Percentiles rank a stretch among this genome's conserved stretches.
These are phyloP conservation scores for Apiotrichum siamense DNA, from an alignment of 1,284 basidiomycete genomes.

Conservation along the genomic window DNA sequence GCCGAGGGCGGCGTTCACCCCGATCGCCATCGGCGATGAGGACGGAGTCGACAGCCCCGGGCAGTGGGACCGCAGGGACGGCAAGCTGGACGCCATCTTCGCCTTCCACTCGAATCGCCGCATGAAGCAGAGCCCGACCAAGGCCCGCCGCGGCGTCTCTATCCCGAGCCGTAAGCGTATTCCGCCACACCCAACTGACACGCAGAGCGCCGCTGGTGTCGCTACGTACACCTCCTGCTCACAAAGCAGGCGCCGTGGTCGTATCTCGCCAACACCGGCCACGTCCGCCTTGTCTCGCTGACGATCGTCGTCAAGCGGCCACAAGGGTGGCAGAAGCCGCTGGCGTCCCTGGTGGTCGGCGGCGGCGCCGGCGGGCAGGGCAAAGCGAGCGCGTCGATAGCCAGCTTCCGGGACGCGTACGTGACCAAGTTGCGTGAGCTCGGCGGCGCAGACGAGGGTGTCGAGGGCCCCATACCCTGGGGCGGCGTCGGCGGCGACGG, in stretches of 20 bases:
- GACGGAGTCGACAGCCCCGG: conserved; percentile 11
- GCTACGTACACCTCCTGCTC: conserved; percentile 37
- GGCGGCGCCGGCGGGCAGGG: conserved; percentile 4
- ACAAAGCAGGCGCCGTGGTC: conserved; percentile 23
- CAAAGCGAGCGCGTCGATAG: neutral
- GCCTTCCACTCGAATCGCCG: conserved; percentile 36
- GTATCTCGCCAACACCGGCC: conserved; percentile 18
- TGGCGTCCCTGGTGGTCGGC: conserved; percentile 32
- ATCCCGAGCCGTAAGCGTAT: conserved; percentile 39
- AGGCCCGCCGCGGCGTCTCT: conserved; percentile 31
- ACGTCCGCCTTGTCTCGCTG: conserved; percentile 29
- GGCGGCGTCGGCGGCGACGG: conserved; percentile 5
- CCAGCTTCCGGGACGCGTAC: conserved; percentile 3
- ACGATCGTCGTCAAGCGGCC: conserved; percentile 29
- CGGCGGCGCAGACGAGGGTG: conserved; percentile 1
- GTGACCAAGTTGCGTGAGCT: neutral
- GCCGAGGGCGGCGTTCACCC: conserved; percentile 13
- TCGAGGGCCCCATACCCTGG: conserved; percentile 1
- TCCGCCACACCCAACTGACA: neutral
- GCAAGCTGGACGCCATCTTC: conserved; percentile 38
- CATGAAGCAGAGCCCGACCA: conserved; percentile 38
- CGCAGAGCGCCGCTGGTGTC: conserved; percentile 35
- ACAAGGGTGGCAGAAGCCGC: conserved; percentile 31
- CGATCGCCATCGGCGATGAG: conserved; percentile 36
- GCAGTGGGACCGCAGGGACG: conserved; percentile 32